Percentiles rank a stretch among this genome's conserved stretches.
These are phyloP conservation scores for Fusarium xyrophilum DNA, from an alignment of 2,329 filamentous ascomycete species.

Conservation along the genomic window DNA sequence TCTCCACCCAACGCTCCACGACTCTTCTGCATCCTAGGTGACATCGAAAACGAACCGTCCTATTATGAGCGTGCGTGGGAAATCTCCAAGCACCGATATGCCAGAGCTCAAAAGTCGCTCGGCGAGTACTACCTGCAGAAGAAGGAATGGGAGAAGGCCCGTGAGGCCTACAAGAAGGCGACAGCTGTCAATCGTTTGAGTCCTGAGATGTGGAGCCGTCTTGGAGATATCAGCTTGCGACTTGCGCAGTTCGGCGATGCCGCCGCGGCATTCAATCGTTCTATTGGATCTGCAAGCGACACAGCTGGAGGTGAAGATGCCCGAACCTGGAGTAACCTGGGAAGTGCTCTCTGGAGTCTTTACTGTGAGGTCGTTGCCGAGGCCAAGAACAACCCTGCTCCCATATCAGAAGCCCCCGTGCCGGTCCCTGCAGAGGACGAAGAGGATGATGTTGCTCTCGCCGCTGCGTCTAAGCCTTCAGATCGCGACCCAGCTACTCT, in stretches of 20 bases:
- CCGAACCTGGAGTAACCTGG: constrained; percentile 93
- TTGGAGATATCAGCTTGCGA: constrained; percentile 87
- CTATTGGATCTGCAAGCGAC: constrained; percentile 69
- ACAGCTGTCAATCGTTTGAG: constrained; percentile 82
- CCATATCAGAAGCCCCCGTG: constrained; percentile 28
- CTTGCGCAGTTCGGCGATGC: constrained; percentile 79
- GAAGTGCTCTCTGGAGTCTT: constrained; percentile 77
- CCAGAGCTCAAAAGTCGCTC: constrained; percentile 85
- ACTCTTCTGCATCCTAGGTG: constrained; percentile 91
- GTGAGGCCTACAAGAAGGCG: constrained; percentile 79
- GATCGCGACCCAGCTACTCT: constrained; percentile 63
- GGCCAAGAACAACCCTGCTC: constrained; percentile 43
- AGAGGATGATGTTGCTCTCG: constrained; percentile 41
- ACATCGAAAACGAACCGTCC: constrained; percentile 76
- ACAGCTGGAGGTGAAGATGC: constrained; percentile 84
- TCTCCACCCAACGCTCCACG: constrained; percentile 83
- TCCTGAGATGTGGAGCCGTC: constrained; percentile 83
- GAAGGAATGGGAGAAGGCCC: constrained; percentile 72
- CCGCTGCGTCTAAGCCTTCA: constrained; percentile 28
- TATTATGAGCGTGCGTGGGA: constrained; percentile 90
- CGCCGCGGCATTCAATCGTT: constrained; percentile 80
- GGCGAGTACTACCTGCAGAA: constrained; percentile 76
- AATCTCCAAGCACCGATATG: constrained; percentile 79
- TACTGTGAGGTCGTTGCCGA: constrained; percentile 61
- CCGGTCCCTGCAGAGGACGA: constrained; percentile 37